Evolutionary conservation across 495 filamentous ascomycete species (phyloP).

Genomic region (Tuber indicum): DNA sequence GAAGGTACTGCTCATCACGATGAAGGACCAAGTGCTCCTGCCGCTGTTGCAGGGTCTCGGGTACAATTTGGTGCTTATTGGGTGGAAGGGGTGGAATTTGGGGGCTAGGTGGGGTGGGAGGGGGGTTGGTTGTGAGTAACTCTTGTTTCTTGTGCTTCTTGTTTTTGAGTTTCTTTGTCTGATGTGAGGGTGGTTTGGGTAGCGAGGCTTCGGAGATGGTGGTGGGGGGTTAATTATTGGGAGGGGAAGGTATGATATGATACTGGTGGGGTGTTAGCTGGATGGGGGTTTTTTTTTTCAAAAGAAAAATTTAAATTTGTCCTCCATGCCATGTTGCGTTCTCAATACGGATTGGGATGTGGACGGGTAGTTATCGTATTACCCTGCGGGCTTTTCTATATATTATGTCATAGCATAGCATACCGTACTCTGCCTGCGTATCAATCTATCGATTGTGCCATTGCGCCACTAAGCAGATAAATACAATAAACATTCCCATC

Average conservation of each 20-base stretch:
- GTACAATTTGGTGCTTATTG: constrained; percentile 26
- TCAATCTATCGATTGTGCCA: not conserved
- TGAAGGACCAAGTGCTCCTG: constrained; percentile 69
- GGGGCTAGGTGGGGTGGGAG: constrained; percentile 75
- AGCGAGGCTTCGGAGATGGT: constrained; percentile 25
- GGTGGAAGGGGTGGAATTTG: constrained; percentile 38
- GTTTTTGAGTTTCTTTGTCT: constrained; percentile 40
- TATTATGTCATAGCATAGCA: not conserved
- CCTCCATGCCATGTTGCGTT: too few species aligned
- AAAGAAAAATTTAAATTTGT: not conserved
- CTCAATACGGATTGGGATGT: too few species aligned
- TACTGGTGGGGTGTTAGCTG: constrained; percentile 66
- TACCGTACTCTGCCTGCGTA: constrained; percentile 1
- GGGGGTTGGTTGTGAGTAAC: constrained; percentile 62
- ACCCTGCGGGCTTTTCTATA: not conserved
- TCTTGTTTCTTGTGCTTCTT: not conserved
- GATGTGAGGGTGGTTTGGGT: constrained; percentile 63
- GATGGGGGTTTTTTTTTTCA: constrained; percentile 44
- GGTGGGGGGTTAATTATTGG: constrained; percentile 33
- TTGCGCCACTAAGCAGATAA: too few species aligned
- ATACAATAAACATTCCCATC: constrained; percentile 5
- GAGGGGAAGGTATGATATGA: not conserved
- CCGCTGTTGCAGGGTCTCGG: constrained; percentile 36
- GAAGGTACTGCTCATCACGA: constrained; percentile 72
- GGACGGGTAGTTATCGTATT: too few species aligned